Percentiles rank a stretch among this genome's conserved stretches.
phyloP scores from a whole-genome alignment of 2,329 filamentous ascomycete genomes.

The Clonostachys chloroleuca region DNA sequence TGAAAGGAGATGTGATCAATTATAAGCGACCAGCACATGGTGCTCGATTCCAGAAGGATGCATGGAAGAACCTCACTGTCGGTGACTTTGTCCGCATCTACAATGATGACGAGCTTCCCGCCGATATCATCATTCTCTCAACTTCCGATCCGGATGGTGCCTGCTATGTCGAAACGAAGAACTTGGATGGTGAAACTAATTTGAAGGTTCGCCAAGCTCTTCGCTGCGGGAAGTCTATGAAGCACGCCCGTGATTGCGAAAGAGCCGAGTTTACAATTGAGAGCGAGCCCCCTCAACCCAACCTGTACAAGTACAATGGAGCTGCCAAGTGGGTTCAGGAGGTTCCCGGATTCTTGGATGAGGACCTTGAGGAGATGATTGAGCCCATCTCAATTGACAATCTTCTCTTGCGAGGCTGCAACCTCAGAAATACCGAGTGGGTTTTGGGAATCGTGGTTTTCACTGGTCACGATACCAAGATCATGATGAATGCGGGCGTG shows the following conservation, averaged over 20 bases:
- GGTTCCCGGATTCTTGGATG: constrained; percentile 57
- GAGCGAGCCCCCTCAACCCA: constrained; percentile 86
- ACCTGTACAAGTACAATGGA: constrained; percentile 92
- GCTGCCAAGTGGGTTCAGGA: constrained; percentile 82
- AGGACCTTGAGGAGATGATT: constrained; percentile 70
- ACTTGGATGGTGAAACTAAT: constrained; percentile 95
- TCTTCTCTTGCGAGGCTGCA: constrained; percentile 86
- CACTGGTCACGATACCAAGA: constrained; percentile 95
- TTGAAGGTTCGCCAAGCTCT: constrained; percentile 91
- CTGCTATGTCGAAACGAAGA: constrained; percentile 98
- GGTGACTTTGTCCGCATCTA: constrained; percentile 96
- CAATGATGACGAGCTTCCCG: constrained; percentile 92
- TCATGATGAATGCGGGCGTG: constrained; percentile 97
- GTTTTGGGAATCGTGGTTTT: constrained; percentile 87
- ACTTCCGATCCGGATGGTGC: constrained; percentile 92
- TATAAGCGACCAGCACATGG: constrained; percentile 59
- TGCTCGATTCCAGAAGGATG: constrained; percentile 85
- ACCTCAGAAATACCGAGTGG: constrained; percentile 94
- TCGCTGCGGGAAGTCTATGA: constrained; percentile 76
- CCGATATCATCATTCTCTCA: constrained; percentile 86
- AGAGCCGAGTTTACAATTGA: constrained; percentile 82
- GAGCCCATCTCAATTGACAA: constrained; percentile 96
- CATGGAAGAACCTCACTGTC: constrained; percentile 93
- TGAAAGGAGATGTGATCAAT: constrained; percentile 65
- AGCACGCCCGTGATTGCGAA: constrained; percentile 90